Conservation (phyloP, 2,329 filamentous ascomycete species). For the Penicillium freii region DNA sequence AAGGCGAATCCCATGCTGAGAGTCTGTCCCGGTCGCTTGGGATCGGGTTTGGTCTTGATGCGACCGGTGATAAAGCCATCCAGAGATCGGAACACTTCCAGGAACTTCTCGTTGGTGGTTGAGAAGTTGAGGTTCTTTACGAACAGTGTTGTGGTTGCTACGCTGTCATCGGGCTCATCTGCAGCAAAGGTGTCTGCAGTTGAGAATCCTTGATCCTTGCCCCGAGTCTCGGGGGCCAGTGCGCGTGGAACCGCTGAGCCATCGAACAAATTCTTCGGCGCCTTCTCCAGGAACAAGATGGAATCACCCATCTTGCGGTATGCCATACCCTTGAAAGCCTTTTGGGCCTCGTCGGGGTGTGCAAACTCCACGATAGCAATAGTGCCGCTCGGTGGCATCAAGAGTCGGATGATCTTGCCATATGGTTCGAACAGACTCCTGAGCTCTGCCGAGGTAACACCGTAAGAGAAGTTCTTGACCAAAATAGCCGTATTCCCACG, state of each 20-base stretch:
- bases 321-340: slow-evolving; percentile 79
- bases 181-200: slow-evolving; percentile 45
- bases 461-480: slow-evolving; percentile 91
- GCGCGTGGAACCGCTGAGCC: slow-evolving; percentile 35
- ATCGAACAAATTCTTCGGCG: slow-evolving; percentile 75
- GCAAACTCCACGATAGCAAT: slow-evolving; percentile 91
- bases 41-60: slow-evolving; percentile 89
- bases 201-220: slow-evolving; percentile 42
- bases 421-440: slow-evolving; percentile 80
- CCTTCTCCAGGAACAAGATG: slow-evolving; percentile 90
- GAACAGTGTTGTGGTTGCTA: slow-evolving; percentile 78
- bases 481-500: slow-evolving; percentile 84
- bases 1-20: slow-evolving; percentile 99
- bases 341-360: slow-evolving; percentile 73
- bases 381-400: slow-evolving; percentile 90
- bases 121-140: slow-evolving; percentile 92
- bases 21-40: slow-evolving; percentile 82
- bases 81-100: slow-evolving; percentile 73
- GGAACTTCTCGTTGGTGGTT: slow-evolving; percentile 74
- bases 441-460: slow-evolving; percentile 75
- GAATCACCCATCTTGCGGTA: slow-evolving; percentile 91
- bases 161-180: slow-evolving; percentile 36
- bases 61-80: slow-evolving; percentile 85
- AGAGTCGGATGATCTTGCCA: slow-evolving; percentile 73
- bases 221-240: slow-evolving; percentile 30